Evolutionary conservation across 2,329 filamentous ascomycete species (phyloP).

Genomic region (Colletotrichum zoysiae): DNA sequence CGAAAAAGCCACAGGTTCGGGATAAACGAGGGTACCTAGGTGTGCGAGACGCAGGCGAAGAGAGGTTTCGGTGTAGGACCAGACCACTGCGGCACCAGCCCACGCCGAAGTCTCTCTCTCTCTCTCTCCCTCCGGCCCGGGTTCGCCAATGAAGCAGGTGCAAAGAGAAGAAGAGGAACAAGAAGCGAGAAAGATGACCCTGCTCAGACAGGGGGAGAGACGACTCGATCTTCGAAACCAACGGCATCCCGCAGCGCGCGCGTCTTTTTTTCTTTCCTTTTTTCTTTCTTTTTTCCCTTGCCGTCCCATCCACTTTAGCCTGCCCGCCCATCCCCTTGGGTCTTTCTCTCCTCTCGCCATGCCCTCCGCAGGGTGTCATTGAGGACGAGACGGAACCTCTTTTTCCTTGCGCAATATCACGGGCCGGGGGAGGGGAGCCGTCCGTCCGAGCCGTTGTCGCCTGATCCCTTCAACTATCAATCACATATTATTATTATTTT

Average conservation of each 20-base stretch:
- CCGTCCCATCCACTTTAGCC: neutral
- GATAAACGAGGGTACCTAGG: conserved; percentile 1
- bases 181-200: neutral
- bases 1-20: conserved; percentile 21
- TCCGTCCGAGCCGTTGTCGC: too few species aligned
- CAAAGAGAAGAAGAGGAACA: neutral
- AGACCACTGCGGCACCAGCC: neutral
- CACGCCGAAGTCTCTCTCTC: neutral
- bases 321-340: conserved; percentile 12
- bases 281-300: neutral
- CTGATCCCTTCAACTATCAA: conserved; percentile 5
- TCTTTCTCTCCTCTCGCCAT: conserved; percentile 2
- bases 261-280: neutral
- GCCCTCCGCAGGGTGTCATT: conserved; percentile 29
- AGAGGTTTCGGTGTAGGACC: conserved; percentile 22
- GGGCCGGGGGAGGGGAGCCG: neutral
- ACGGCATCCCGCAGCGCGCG: neutral
- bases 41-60: conserved; percentile 21
- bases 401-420: conserved; percentile 11
- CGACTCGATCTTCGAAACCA: conserved; percentile 10
- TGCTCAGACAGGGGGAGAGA: neutral
- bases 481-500: neutral
- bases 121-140: neutral
- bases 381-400: neutral
- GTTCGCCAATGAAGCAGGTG: neutral